phyloP scores from a whole-genome alignment of 345 rosid genomes.

The Euphorbia pulcherrima region DNA sequence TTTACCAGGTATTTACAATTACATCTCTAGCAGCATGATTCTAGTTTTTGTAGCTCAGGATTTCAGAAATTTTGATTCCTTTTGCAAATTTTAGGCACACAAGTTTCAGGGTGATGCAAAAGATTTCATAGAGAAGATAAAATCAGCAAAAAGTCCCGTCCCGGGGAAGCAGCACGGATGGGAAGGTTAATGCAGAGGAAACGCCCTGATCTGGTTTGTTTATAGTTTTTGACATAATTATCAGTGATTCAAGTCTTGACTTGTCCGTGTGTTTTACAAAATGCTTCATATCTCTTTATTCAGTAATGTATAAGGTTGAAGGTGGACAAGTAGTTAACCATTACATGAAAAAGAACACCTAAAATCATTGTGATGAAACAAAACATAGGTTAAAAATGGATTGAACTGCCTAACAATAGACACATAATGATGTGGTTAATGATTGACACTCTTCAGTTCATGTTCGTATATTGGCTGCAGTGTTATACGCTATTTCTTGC shows the following conservation, averaged over 20 bases:
- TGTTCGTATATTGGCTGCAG: too few relatives aligned
- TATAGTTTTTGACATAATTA: neutral
- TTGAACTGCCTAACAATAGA: too few relatives aligned
- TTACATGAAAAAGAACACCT: neutral
- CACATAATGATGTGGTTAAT: too few relatives aligned
- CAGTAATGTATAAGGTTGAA: too few relatives aligned
- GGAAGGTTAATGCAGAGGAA: conserved; percentile 70
- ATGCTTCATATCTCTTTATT: too few relatives aligned
- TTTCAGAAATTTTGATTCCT: neutral
- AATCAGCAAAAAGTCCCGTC: conserved; percentile 72
- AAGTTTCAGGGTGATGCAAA: conserved; percentile 53
- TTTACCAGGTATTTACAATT: conserved; percentile 62
- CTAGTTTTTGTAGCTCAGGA: neutral
- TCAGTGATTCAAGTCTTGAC: neutral
- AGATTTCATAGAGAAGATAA: conserved; percentile 58
- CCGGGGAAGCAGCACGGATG: conserved; percentile 80
- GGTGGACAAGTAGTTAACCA: neutral
- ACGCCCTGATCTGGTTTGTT: conserved; percentile 59
- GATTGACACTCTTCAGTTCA: too few relatives aligned
- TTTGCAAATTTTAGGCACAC: conserved; percentile 47
- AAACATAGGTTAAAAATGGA: neutral
- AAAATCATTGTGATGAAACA: neutral
- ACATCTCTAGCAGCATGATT: conserved; percentile 1
- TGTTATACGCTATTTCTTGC: too few relatives aligned
- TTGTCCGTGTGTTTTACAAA: too few relatives aligned